Conservation (phyloP, 1,284 basidiomycete genomes). For the Lentinus polychrous region DNA sequence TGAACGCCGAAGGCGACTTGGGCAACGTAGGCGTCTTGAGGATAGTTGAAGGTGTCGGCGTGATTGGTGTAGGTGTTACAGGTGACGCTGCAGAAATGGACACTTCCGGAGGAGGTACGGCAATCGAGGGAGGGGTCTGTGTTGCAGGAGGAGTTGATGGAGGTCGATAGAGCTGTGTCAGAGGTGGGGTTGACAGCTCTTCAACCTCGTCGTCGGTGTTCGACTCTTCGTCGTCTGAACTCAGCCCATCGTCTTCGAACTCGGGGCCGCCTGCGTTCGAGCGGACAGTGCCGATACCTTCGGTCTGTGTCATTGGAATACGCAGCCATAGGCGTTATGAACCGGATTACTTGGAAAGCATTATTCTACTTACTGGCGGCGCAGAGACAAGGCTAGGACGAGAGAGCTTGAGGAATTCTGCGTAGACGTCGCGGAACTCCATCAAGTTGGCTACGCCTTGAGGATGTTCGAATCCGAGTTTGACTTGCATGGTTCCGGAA, state of each 20-base stretch:
- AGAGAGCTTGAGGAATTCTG: conserved; percentile 58
- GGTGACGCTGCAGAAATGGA: not conserved
- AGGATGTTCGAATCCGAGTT: conserved; percentile 68
- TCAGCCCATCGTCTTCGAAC: conserved; percentile 74
- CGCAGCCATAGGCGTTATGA: not conserved
- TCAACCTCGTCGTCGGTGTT: conserved; percentile 31
- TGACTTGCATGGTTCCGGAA: conserved; percentile 61
- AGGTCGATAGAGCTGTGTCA: conserved; percentile 11
- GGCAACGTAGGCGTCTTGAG: conserved; percentile 16
- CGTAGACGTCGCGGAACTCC: conserved; percentile 53
- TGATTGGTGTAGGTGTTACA: not conserved
- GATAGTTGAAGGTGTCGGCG: conserved; percentile 9
- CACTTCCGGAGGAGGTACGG: too few relatives aligned
- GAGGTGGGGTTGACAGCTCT: conserved; percentile 21
- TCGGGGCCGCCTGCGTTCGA: conserved; percentile 52
- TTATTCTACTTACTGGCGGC: conserved; percentile 59
- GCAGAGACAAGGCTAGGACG: conserved; percentile 66
- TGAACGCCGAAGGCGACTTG: conserved; percentile 25
- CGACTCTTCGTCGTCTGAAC: conserved; percentile 48
- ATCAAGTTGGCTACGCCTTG: conserved; percentile 31
- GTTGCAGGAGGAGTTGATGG: conserved; percentile 6
- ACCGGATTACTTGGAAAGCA: conserved; percentile 3
- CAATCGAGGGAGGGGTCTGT: not conserved
- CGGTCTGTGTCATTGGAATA: conserved; percentile 55
- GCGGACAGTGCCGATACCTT: conserved; percentile 83